A percentile compares a stretch with the other conserved stretches of the same genome.
Evolutionary conservation across 768 basidiomycete genomes (phyloP).

Genomic region (Boletus fagicola): DNA sequence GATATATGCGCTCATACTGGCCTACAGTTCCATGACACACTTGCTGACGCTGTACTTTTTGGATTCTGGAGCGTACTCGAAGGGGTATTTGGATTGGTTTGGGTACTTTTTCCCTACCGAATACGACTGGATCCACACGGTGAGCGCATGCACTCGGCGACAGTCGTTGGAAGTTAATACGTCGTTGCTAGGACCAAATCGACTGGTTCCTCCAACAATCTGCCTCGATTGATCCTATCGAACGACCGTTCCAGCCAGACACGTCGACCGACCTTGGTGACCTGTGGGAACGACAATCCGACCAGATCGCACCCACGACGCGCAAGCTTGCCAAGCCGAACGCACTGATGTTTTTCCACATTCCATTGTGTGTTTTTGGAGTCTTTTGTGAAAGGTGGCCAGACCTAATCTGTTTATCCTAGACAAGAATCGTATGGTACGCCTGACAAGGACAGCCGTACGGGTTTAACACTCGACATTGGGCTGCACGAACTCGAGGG

Average conservation of each 20-base stretch:
- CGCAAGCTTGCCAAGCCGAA: constrained; percentile 84
- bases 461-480: constrained; percentile 63
- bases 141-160: constrained; percentile 27
- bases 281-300: constrained; percentile 61
- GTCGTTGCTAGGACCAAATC: constrained; percentile 56
- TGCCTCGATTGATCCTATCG: constrained; percentile 67
- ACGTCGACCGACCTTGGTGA: constrained; percentile 48
- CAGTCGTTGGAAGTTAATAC: neutral
- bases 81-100: constrained; percentile 57
- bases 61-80: constrained; percentile 80
- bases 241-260: constrained; percentile 83
- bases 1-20: constrained; percentile 6
- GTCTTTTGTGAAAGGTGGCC: neutral
- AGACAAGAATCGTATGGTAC: constrained; percentile 73
- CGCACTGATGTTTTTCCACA: constrained; percentile 97
- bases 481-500: constrained; percentile 62
- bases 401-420: neutral
- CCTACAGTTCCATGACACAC: constrained; percentile 75
- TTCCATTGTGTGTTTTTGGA: constrained; percentile 66
- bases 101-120: constrained; percentile 61
- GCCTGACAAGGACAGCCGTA: constrained; percentile 63
- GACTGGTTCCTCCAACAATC: constrained; percentile 90
- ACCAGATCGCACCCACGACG: constrained; percentile 55
- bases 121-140: constrained; percentile 84
- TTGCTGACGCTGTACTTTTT: constrained; percentile 90